Conservation (phyloP, 129 eudicot species). For the Arctium lappa region DNA sequence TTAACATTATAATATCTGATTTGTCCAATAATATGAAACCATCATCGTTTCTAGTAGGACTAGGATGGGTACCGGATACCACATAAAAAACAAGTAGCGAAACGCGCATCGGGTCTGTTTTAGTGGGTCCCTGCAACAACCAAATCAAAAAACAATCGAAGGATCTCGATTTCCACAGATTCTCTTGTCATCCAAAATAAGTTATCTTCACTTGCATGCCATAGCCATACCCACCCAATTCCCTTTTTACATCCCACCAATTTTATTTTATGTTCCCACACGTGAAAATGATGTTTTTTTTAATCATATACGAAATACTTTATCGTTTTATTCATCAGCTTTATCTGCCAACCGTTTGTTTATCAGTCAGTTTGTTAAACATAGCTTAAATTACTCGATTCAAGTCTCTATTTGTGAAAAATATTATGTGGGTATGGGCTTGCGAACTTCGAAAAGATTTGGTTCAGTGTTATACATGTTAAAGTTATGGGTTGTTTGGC, state of each 20-base stretch:
- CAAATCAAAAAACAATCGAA: constrained; percentile 9
- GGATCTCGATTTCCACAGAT: constrained; percentile 19
- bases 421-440: too few relatives aligned
- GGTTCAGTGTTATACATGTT: too few relatives aligned
- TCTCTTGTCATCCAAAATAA: not conserved
- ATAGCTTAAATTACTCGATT: not conserved
- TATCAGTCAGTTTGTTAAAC: not conserved
- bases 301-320: not conserved
- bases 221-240: not conserved
- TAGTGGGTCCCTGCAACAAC: constrained; percentile 21
- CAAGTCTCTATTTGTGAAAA: not conserved
- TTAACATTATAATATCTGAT: too few relatives aligned
- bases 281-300: not conserved
- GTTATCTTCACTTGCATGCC: constrained; percentile 2
- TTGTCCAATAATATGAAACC: too few relatives aligned
- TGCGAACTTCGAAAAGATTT: too few relatives aligned
- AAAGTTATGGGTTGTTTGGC: too few relatives aligned
- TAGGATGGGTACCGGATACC: constrained; percentile 7
- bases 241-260: not conserved
- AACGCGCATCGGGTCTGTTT: constrained; percentile 7
- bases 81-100: not conserved
- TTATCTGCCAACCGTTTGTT: not conserved
- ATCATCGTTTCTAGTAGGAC: constrained; percentile 1
- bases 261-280: not conserved
- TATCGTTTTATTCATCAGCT: not conserved